Conservation (phyloP, 169 alveolate genomes). For the Eimeria mitis region DNA sequence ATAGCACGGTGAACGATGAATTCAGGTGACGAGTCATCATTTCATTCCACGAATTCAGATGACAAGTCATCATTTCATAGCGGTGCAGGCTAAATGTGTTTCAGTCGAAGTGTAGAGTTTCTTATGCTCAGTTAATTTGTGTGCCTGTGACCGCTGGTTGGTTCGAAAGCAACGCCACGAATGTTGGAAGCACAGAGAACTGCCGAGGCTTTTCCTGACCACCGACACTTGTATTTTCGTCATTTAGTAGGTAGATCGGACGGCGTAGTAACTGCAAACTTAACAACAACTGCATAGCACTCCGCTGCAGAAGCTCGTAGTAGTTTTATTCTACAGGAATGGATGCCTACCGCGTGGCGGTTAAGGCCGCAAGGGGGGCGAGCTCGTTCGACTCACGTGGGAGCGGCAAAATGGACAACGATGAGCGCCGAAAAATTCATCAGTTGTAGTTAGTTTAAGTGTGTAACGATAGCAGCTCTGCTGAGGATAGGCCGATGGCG, state of each 20-base stretch:
- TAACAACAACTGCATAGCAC: not conserved
- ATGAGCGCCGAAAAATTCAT: not conserved
- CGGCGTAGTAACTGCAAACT: not conserved
- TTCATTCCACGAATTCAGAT: slow-evolving; percentile 27
- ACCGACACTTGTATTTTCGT: slow-evolving; percentile 51
- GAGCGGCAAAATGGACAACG: not conserved
- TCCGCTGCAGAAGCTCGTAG: not conserved
- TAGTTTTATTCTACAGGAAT: not conserved
- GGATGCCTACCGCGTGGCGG: not conserved
- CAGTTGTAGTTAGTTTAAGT: not conserved
- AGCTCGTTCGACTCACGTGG: not conserved
- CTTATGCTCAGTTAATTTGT: slow-evolving; percentile 1
- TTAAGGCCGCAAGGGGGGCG: not conserved
- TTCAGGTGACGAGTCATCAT: slow-evolving; percentile 20
- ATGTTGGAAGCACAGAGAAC: slow-evolving; percentile 8
- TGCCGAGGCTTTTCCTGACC: slow-evolving; percentile 52
- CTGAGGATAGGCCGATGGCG: not conserved
- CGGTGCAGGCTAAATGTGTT: slow-evolving; percentile 53
- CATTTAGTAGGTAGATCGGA: slow-evolving; percentile 22
- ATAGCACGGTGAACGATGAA: slow-evolving; percentile 37
- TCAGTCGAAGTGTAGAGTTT: slow-evolving; percentile 15
- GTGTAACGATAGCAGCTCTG: not conserved
- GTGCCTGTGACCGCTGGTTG: slow-evolving; percentile 64
- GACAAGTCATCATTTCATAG: slow-evolving; percentile 42
- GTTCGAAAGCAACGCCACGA: slow-evolving; percentile 24